Conservation (phyloP, 2,329 filamentous ascomycete genomes). For the Sporothrix sp. region DNA sequence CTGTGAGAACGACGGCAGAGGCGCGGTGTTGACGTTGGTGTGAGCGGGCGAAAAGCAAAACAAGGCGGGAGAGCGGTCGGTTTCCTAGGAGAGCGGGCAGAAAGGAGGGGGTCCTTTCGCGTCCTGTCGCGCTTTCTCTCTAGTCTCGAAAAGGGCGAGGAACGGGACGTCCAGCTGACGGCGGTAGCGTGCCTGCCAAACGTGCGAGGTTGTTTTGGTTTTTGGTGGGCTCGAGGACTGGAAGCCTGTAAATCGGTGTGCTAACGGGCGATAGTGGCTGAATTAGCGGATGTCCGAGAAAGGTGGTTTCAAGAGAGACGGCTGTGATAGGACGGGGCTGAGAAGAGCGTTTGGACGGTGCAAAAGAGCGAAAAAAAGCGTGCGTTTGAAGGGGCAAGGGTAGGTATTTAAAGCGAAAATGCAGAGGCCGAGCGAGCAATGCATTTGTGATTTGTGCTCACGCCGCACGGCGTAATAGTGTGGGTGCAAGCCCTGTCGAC, state of each 20-base stretch:
- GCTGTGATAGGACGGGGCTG: not conserved
- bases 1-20: no score
- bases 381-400: not conserved
- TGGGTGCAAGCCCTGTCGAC: constrained; percentile 1
- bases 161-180: not conserved
- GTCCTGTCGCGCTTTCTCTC: constrained; percentile 5
- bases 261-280: constrained; percentile 5
- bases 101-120: not conserved
- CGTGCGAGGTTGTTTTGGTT: not conserved
- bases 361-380: not conserved
- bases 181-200: constrained; percentile 5
- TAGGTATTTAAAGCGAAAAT: constrained; percentile 8
- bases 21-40: not conserved
- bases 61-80: not conserved
- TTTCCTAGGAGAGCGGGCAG: not conserved
- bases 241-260: not conserved
- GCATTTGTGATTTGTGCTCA: not conserved
- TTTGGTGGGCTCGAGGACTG: not conserved
- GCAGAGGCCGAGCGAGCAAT: not conserved
- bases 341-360: not conserved
- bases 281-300: constrained; percentile 5
- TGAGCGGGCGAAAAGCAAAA: not conserved
- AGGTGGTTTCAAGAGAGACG: not conserved
- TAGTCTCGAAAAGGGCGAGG: constrained; percentile 3
- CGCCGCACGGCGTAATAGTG: not conserved